A percentile compares a stretch with the other conserved stretches of the same genome.
Evolutionary conservation across 1,284 basidiomycete species (phyloP).

Genomic region (Trichosporon sp.): DNA sequence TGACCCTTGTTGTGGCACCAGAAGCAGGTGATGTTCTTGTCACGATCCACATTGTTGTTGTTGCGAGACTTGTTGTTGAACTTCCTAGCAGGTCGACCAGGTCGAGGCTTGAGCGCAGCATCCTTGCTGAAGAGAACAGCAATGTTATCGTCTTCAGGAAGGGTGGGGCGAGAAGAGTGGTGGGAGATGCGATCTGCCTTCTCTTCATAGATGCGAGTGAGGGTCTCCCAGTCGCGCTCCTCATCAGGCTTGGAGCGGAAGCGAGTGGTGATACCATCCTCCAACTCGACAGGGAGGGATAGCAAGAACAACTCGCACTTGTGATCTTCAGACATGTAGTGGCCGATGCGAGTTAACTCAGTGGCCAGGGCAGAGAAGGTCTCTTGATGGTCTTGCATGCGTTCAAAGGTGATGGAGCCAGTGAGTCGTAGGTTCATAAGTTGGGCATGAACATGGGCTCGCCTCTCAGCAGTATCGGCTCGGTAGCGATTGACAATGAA

Average conservation of each 20-base stretch:
- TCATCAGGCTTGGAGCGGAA: neutral
- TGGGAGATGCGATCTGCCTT: neutral
- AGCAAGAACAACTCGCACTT: constrained; percentile 2
- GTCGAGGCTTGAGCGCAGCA: neutral
- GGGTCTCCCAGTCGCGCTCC: neutral
- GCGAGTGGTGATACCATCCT: constrained; percentile 1
- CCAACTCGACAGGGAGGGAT: neutral
- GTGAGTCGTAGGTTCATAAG: neutral
- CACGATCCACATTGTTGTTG: too few species aligned
- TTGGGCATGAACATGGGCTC: neutral
- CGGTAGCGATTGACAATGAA: neutral
- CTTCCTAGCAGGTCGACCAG: neutral
- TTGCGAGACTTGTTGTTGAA: too few species aligned
- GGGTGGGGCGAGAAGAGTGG: neutral
- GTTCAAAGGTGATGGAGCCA: neutral
- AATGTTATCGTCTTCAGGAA: neutral
- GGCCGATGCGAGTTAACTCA: neutral
- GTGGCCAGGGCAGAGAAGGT: neutral
- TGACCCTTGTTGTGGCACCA: constrained; percentile 2
- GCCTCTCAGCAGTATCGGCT: neutral
- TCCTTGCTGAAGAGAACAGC: neutral
- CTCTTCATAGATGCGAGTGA: neutral
- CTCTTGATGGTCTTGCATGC: constrained; percentile 1
- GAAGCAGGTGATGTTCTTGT: neutral
- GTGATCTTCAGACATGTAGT: neutral